These are phyloP conservation scores for Lachnellula willkommii DNA, from an alignment of 2,329 filamentous ascomycete species.

Conservation along the genomic window DNA sequence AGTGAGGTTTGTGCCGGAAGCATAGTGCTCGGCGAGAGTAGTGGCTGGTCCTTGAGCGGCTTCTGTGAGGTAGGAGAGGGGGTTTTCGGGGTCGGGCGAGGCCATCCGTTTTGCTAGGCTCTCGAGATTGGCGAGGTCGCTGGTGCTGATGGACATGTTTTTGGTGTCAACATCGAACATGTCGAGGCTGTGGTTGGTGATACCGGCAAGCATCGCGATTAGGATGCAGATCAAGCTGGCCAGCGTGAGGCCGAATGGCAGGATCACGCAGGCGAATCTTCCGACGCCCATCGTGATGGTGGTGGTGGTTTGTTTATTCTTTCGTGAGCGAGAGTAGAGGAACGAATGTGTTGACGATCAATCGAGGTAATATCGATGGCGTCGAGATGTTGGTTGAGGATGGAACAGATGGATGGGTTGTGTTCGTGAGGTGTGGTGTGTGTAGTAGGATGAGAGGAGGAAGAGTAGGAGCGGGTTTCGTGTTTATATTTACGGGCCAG, in stretches of 20 bases:
- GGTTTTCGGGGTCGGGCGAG: neutral
- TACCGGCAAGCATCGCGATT: conserved; percentile 50
- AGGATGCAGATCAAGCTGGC: conserved; percentile 67
- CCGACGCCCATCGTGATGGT: conserved; percentile 58
- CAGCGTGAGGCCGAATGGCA: conserved; percentile 78
- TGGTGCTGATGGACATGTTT: conserved; percentile 43
- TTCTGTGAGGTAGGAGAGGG: conserved; percentile 13
- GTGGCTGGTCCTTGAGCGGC: conserved; percentile 32
- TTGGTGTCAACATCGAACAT: conserved; percentile 57
- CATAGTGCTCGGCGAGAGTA: conserved; percentile 15
- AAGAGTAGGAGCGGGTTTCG: neutral
- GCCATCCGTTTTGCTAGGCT: conserved; percentile 15
- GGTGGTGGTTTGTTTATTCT: neutral
- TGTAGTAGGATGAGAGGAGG: neutral
- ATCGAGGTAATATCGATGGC: neutral
- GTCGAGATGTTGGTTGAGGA: neutral
- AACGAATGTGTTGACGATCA: conserved; percentile 2
- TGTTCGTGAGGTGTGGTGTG: neutral
- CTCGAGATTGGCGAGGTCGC: conserved; percentile 19
- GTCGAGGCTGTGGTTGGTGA: conserved; percentile 51
- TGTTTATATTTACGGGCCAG: conserved; percentile 2
- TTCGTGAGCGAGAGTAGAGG: neutral
- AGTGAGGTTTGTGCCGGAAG: conserved; percentile 45
- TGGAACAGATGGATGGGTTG: neutral
- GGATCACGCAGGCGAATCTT: conserved; percentile 77